Base-by-base conservation (phyloP, 352 stramenopile genomes). In the Bremia lactucae region DNA sequence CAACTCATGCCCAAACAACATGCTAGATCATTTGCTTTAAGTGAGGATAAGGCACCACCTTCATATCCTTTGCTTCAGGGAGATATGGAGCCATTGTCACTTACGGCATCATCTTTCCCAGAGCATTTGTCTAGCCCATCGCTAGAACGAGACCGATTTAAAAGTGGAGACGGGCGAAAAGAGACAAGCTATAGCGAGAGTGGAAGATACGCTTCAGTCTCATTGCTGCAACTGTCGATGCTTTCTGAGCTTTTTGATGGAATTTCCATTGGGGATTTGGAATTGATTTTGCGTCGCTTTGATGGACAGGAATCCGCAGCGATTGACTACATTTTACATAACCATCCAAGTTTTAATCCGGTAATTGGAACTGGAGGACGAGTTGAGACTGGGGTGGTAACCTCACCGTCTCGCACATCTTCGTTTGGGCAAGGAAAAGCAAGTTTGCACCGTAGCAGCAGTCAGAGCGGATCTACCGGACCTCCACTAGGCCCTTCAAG, bases 1-100 rank as follows among this genome's bases (percentile, higher is more conserved):
- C 77, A 88, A 62, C 50, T 84, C 23, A 87, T 70, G n/a, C 74
- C 77, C 25, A 83, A 67, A 28, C n/a, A n/a, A n/a, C 65, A 58
- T 25, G 60, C 42, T 11, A 58, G 47, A 50, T 42, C 58, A 11
- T 60, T 78, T 10, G 29, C 33, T 10, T 45, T 59, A 1, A 36
- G 23, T 13, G 57, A 68, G 21, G 59, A 72, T 6, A 73, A 79
- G 33, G 59, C 49, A 2, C 28, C 49, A 22, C 53, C 52, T 42
- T 31, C 38, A 31, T 10, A 40, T 36, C 15, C 36, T 38, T 40
- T 28, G 7, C 6, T 54, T 2, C 61, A 62, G 6, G 22, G 49
- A 16, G 37, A 58, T 3, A 57, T 72, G 43, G 45, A 76, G 34
- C 41, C 52, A 13, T 52, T 72, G n/a, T 66, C 62, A 22, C 42